phyloP scores from a whole-genome alignment of 441 rosid species.

The Hura crepitans region DNA sequence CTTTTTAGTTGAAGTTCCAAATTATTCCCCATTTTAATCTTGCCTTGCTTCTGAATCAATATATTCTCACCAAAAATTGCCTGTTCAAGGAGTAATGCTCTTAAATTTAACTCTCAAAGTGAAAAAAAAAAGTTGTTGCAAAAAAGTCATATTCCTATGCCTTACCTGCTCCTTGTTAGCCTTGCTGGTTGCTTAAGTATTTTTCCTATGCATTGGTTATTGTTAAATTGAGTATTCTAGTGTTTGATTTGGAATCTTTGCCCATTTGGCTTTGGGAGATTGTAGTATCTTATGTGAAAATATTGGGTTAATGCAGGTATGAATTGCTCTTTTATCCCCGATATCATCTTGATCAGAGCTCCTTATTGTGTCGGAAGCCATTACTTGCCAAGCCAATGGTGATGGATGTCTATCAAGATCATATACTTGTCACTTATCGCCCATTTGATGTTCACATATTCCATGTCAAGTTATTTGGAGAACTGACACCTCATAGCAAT shows the following conservation, averaged over 20 bases:
- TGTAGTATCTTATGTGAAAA: slow-evolving; percentile 14
- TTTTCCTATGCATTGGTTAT: neutral
- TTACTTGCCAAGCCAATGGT: slow-evolving; percentile 91
- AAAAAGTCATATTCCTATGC: neutral
- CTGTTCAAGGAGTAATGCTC: neutral
- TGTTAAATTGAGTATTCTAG: neutral
- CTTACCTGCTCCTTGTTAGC: neutral
- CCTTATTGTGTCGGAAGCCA: slow-evolving; percentile 77
- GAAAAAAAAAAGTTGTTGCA: neutral
- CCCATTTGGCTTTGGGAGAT: neutral
- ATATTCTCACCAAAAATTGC: neutral
- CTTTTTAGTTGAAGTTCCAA: neutral
- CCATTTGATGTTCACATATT: slow-evolving; percentile 91
- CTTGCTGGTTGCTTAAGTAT: slow-evolving; percentile 2
- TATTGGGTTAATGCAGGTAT: slow-evolving; percentile 47
- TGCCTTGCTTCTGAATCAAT: neutral
- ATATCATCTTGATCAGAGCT: slow-evolving; percentile 94
- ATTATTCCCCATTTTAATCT: neutral
- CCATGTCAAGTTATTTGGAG: slow-evolving; percentile 69
- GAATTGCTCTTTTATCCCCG: slow-evolving; percentile 95
- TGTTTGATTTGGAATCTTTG: slow-evolving; percentile 4
- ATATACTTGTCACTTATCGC: slow-evolving; percentile 79
- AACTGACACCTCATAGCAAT: slow-evolving; percentile 70
- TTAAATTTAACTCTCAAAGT: neutral
- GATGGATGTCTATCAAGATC: slow-evolving; percentile 91